Percentiles rank a stretch among this genome's conserved stretches.
Evolutionary conservation across 208 protist species (phyloP).

Genomic region (Wallacemonas rigidus): DNA sequence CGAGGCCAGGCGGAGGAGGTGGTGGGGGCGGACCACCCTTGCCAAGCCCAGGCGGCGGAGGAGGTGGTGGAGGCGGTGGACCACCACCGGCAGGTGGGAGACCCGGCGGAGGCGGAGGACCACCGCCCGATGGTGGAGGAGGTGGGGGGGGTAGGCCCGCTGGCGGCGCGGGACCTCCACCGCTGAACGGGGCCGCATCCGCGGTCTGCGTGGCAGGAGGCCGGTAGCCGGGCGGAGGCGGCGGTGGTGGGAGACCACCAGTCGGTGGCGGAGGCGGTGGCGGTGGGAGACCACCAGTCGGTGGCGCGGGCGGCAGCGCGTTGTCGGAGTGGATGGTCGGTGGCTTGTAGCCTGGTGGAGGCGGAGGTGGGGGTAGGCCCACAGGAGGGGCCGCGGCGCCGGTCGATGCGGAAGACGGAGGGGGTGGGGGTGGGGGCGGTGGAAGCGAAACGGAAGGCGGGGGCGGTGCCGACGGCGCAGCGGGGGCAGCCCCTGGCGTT

Average conservation of each 20-base stretch:
- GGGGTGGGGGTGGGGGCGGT: conserved; percentile 7
- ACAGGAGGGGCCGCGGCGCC: conserved; percentile 16
- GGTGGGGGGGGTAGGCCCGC: background rate
- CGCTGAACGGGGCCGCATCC: conserved; percentile 1
- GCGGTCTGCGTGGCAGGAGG: conserved; percentile 3
- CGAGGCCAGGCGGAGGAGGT: conserved; percentile 30
- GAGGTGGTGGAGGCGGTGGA: conserved; percentile 30
- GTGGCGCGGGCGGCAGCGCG: conserved; percentile 31
- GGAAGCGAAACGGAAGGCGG: background rate
- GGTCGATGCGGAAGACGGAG: background rate
- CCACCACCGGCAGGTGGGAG: conserved; percentile 9
- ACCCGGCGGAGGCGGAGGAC: conserved; percentile 18
- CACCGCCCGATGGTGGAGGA: background rate
- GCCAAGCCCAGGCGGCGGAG: conserved; percentile 26
- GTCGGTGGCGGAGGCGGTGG: conserved; percentile 28
- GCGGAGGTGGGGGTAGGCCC: conserved; percentile 32
- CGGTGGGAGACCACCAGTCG: conserved; percentile 18
- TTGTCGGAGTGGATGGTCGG: background rate
- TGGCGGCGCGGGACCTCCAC: background rate
- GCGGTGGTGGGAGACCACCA: conserved; percentile 25
- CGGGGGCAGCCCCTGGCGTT: background rate
- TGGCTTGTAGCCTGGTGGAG: conserved; percentile 19
- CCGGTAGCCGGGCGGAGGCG: conserved; percentile 20
- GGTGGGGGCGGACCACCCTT: conserved; percentile 31
- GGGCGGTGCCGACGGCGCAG: background rate